Evolutionary conservation across 352 stramenopile genomes (phyloP).

Genomic region (Blastocystis sp.): DNA sequence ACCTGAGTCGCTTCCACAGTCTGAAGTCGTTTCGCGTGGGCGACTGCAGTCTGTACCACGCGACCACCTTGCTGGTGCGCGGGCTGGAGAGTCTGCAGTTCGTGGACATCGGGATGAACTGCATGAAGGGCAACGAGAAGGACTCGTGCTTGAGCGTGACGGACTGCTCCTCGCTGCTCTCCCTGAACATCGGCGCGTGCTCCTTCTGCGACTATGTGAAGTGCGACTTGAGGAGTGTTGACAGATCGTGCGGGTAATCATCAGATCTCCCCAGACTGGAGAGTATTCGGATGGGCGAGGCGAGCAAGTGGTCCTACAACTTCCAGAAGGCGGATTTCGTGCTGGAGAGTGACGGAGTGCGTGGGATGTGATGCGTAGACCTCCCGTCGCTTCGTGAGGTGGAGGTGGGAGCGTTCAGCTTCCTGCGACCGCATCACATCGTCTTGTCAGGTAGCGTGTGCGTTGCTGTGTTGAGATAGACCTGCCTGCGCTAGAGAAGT

Average conservation of each 20-base stretch:
- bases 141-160: not conserved
- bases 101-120: not conserved
- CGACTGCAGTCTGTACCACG: not conserved
- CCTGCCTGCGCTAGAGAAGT: not conserved
- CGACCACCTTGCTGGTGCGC: not conserved
- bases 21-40: not conserved
- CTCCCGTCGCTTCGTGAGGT: not conserved
- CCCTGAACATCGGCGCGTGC: not conserved
- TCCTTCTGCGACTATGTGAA: not conserved
- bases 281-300: not conserved
- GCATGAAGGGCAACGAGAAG: not conserved
- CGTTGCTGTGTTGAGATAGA: no score
- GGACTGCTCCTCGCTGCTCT: not conserved
- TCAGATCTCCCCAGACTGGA: not conserved
- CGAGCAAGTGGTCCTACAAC: not conserved
- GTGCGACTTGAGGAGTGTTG: not conserved
- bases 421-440: not conserved
- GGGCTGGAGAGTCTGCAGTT: not conserved
- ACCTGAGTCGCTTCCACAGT: not conserved
- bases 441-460: not conserved
- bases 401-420: not conserved
- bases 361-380: not conserved
- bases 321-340: not conserved
- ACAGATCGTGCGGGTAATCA: not conserved
- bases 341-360: not conserved